Evolutionary conservation across 306 rosid species (phyloP), one percentile per base, ranked within the genome.

Genomic region (Cicer bijugum): DNA sequence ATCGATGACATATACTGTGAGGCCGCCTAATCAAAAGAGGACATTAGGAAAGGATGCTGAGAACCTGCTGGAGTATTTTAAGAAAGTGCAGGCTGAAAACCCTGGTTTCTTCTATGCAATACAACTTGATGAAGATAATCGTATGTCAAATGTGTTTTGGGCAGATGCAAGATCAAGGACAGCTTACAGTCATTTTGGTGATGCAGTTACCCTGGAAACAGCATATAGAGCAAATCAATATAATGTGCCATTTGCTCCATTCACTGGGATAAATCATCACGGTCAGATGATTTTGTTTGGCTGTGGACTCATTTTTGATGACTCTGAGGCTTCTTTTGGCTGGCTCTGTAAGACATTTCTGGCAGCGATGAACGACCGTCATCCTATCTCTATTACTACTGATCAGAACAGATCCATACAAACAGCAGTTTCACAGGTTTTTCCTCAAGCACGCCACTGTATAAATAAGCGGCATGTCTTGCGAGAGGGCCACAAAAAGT

Each of bases 81-180:
- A 88, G 89, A 92, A 90, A 86, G 88, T 92, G 95, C 98, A 92
- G 83, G 96, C 92, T 38, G 96, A 82, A 86, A 90, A 92, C 77
- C 96, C 96, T 61, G 96, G 96, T 72, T 92, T 92, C 85, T 88
- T 92, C 77, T 92, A 92, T 81, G 98, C 95, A 37, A 87, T 90
- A 71, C 96, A 92, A 82, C 91, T 92, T 83, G 98, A 90, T 77
- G 96, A 92, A 72, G 91, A 92, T 60, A 88, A 86, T 81, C 87
- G 72, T 20, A 88, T 92, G 95, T 85, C 88, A 77, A 92, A 90
- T 44, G 95, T 83, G 58, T 92, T 92, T 52, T 92, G 96, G 96
- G 88, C 96, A 5, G 98, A 92, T 87, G 89, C 91, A 19, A 92
- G 96, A 81, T 90, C 98, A 78, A 84, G 96, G 81, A 67, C 91